Base-by-base conservation (phyloP, 192 early-diverging fungal genomes). In the Coemansia guatemalensis region DNA sequence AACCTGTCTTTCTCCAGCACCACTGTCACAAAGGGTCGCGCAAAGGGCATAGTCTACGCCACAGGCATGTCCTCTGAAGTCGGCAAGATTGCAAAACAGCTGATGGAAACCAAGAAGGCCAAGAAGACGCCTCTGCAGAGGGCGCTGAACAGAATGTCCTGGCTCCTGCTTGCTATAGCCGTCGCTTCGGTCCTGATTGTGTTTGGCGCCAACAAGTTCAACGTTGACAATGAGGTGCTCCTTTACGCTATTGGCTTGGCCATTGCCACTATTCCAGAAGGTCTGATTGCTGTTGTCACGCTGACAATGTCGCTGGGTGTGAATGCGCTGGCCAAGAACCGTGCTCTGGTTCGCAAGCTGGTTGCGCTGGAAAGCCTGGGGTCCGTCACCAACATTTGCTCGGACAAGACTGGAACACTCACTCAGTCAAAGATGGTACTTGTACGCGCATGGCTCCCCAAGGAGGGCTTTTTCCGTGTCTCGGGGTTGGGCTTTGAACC, bases 391-490 rank as follows among this genome's bases (percentile, higher is more conserved):
- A 90, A 92, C 67, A 93, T 98, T 69, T 98, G 96, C 75, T 96
- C 96, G 7, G 95, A 96, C 72, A 98, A 98, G 84, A 89, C 88
- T 1, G 95, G 95, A 23, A 97, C 95, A 12, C 77, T 96, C 29
- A 98, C 95, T 0, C 93, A 96, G 77, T 91, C 92, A 62, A 95
- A 95, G 71, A 98, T 98, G 95, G 93, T 94, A 8, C 82, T 93
- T 22, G 87, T 88, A 20, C 81, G 87, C 44, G 82, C 93, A 17
- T 96, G 93, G 93, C 87, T 91, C 8, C 86, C 87, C 5, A 80
- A 84, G 25, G 88, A 89, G 58, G 84, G 87, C 26, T 81, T 84
- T 44, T 94, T 90, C 66, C 81, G 82, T 18, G 80, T 94, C 26
- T 80, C 87, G 1, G 86, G 93, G 35, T 74, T 80, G 35, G 88